Conservation (phyloP, 768 basidiomycete species). For the Coprinellus micaceus region DNA sequence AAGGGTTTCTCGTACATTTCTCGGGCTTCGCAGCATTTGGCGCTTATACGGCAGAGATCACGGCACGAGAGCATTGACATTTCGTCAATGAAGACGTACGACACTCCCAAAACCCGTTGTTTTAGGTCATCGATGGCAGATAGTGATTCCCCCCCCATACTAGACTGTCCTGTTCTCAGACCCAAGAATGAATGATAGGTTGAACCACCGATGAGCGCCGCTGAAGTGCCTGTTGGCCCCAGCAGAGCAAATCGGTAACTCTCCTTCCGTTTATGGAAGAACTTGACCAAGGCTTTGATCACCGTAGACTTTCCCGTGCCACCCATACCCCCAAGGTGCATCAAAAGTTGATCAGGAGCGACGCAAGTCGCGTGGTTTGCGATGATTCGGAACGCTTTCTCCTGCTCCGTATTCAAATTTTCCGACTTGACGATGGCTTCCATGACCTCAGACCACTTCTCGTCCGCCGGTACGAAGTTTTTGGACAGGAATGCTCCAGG, state of each 20-base stretch:
- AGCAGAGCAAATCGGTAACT: conserved; percentile 22
- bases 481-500: not conserved
- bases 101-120: not conserved
- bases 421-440: not conserved
- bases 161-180: too few species aligned
- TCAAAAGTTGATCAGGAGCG: conserved; percentile 14
- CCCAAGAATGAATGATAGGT: conserved; percentile 21
- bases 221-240: conserved; percentile 25
- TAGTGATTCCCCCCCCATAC: too few species aligned
- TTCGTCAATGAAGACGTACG: conserved; percentile 1
- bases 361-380: conserved; percentile 17
- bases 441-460: not conserved
- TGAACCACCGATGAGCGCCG: conserved; percentile 22
- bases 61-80: conserved; percentile 1
- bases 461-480: not conserved
- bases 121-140: too few species aligned
- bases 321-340: conserved; percentile 17
- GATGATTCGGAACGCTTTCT: conserved; percentile 22
- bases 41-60: conserved; percentile 17
- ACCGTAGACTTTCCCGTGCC: conserved; percentile 17
- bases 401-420: conserved; percentile 15
- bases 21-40: conserved; percentile 14
- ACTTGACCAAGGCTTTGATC: conserved; percentile 24
- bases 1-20: conserved; percentile 22
- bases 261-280: conserved; percentile 18